A percentile compares a stretch with the other conserved stretches of the same genome.
Conservation (phyloP, 129 eudicot species). For the Pulicaria dysenterica region DNA sequence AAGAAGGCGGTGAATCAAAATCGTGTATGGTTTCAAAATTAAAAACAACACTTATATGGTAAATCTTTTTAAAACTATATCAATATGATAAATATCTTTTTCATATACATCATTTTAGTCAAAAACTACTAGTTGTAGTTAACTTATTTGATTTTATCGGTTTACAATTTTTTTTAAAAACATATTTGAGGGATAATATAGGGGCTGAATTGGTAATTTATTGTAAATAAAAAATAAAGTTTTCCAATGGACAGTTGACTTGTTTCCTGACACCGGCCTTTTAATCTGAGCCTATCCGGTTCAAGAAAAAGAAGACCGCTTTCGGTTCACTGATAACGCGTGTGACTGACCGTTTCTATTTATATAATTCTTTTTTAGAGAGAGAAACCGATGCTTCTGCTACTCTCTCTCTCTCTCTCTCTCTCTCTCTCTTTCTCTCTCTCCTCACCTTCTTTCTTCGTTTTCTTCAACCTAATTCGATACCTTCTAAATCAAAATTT, state of each 20-base stretch:
- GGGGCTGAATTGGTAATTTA: too few species aligned
- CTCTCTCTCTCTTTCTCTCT: conserved; percentile 24
- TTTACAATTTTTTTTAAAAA: too few species aligned
- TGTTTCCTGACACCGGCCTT: conserved; percentile 27
- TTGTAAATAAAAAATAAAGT: too few species aligned
- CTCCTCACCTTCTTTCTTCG: conserved; percentile 23
- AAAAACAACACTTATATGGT: too few species aligned
- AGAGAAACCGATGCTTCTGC: conserved; percentile 17
- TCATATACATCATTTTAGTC: too few species aligned
- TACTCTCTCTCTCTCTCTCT: conserved; percentile 29
- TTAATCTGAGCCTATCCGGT: conserved; percentile 33
- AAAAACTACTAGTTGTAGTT: too few species aligned
- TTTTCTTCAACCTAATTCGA: conserved; percentile 37
- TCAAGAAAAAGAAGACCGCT: conserved; percentile 14
- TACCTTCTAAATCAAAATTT: conserved; percentile 15
- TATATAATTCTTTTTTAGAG: background rate
- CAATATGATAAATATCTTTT: too few species aligned
- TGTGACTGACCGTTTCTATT: conserved; percentile 31
- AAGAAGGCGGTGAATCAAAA: too few species aligned
- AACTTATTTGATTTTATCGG: too few species aligned
- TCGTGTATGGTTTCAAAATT: too few species aligned
- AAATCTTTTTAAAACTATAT: too few species aligned
- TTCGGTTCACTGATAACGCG: conserved; percentile 25
- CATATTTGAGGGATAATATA: too few species aligned
- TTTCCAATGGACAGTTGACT: conserved; percentile 19